Evolutionary conservation across 2,329 filamentous ascomycete genomes (phyloP), one percentile per base, ranked within the genome.

Genomic region (Talaromyces piceae): DNA sequence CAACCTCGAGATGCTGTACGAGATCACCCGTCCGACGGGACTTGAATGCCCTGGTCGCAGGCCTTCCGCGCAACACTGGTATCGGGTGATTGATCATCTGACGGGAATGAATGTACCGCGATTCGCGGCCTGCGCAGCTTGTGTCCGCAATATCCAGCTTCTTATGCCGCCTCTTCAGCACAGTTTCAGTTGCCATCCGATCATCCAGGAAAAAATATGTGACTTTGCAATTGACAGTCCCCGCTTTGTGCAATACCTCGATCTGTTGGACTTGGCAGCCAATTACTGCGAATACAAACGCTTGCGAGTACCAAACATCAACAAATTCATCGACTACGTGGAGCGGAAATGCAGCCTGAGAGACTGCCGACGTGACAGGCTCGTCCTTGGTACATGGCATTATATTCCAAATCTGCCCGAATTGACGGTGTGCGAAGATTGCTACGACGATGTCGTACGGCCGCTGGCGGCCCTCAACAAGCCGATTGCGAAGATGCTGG

Each of bases 361-460:
- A 3, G 81, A 88, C 62, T 94, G 88, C 63, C 73, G 74, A 18
- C 77, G 81, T 28, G 82, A 87, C 62, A 78, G 75, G n/a, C 75
- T 81, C 4, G 68, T 86, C 2, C 67, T 74, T n/a, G 77, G 81
- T 50, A 78, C 76, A 11, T 96, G 91, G 91, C 84, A 94, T 66
- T 83, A 80, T 50, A 88, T 94, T 66, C 81, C 86, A 1, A 75
- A 80, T 12, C 72, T 94, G 0, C 87, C 86, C 0, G 80, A 90
- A 45, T 82, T 95, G 60, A 89, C 86, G 1, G 84, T 95, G 3
- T 97, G 91, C 67, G 82, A 87, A 57, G 88, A 91, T 67, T 97
- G 91, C 67, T 95, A 87, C 64, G 80, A 88, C 13, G 83, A 88
- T 20, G 79, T 88, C 1, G 81, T 95, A n/a, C 81, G 79, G 67